Base-by-base conservation (phyloP, 257 asterid genomes). In the Salvia rosmarinus region DNA sequence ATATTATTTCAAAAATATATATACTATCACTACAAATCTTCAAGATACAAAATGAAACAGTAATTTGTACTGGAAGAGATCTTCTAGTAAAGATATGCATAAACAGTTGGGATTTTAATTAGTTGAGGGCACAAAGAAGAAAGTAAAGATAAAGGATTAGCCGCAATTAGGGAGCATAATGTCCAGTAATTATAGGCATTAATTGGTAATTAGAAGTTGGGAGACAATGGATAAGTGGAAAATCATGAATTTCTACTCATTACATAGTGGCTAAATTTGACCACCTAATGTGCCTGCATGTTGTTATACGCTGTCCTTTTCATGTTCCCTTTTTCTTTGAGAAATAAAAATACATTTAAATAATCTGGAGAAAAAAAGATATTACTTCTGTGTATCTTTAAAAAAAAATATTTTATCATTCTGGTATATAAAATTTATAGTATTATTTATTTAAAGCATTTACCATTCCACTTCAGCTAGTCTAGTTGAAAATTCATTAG, bases 211-310 rank as follows among this genome's bases (percentile, higher is more conserved):
- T 44, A 17, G 35, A 49, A 58, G 9, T 35, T 47, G n/a, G 37
- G 78, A 50, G 74, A 65, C 75, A 66, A 21, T 50, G 58, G 42
- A 59, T 75, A 51, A 67, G 79, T 56, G 79, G 75, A 66, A 40
- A 55, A 67, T 63, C 57, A 75, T 67, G 75, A 73, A 68, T 76
- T 56, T 54, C 32, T 58, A 67, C 61, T 75, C 80, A 74, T 70
- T 75, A 75, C 50, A 75, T 71, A 79, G 80, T 79, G 62, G 75
- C 80, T 75, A 75, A 70, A 79, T 75, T 75, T 79, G 78, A 75
- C 78, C 75, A 66, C 78, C 61, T 64, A 40, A 79, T 65, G 47
- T 74, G 77, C 72, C 11, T 78, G 72, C 71, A 58, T 25, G 52
- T 56, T 44, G 2, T 52, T 68, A 34, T 69, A 69, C 62, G 32